Percentiles rank a stretch among this genome's conserved stretches.
phyloP scores from a whole-genome alignment of 2,329 filamentous ascomycete genomes.

The Didymella pinodella region DNA sequence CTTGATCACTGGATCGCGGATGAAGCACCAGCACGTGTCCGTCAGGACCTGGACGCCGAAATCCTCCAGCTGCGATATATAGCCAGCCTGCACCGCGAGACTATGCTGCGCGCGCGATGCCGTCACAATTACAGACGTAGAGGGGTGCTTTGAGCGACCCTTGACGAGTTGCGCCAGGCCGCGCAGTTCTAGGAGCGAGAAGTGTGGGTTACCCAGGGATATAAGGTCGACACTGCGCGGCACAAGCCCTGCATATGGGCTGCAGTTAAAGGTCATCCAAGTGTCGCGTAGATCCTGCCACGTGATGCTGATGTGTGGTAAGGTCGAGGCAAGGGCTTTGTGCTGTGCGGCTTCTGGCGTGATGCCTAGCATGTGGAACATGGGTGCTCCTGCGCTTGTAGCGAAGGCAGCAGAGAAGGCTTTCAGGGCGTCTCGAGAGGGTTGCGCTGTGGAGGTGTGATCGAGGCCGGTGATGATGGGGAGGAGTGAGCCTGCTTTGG shows the following conservation, averaged over 20 bases:
- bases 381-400: slow-evolving; percentile 53
- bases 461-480: slow-evolving; percentile 51
- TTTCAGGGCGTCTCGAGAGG: slow-evolving; percentile 49
- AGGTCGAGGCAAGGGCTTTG: neutral
- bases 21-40: slow-evolving; percentile 61
- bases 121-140: slow-evolving; percentile 15
- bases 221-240: slow-evolving; percentile 46
- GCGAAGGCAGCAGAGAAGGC: slow-evolving; percentile 58
- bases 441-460: neutral
- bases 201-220: slow-evolving; percentile 58
- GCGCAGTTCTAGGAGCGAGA: slow-evolving; percentile 46
- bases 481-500: slow-evolving; percentile 41
- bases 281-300: neutral
- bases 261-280: slow-evolving; percentile 2
- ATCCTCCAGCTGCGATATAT: slow-evolving; percentile 38
- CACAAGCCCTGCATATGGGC: neutral
- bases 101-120: slow-evolving; percentile 28
- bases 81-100: slow-evolving; percentile 38
- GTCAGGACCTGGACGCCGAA: slow-evolving; percentile 55
- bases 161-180: slow-evolving; percentile 49
- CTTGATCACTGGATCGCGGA: slow-evolving; percentile 52
- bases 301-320: neutral
- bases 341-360: slow-evolving; percentile 49
- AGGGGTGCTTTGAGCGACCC: slow-evolving; percentile 29
- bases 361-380: slow-evolving; percentile 56